A percentile compares a stretch with the other conserved stretches of the same genome.
phyloP scores from a whole-genome alignment of 192 early-diverging fungal species.

The Gryganskiella cystojenkinii region DNA sequence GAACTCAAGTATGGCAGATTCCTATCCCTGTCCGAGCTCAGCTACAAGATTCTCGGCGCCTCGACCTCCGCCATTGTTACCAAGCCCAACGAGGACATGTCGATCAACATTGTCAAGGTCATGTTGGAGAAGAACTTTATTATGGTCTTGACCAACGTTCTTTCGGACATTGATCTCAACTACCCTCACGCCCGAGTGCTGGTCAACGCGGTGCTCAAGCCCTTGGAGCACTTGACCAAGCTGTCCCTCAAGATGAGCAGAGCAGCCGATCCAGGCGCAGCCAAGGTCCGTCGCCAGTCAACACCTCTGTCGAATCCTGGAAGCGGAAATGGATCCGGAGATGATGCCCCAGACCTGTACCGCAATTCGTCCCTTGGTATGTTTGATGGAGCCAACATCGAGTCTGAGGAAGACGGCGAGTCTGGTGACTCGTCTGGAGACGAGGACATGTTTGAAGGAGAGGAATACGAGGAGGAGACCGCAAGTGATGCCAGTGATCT shows the following conservation, averaged over 20 bases:
- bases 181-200: constrained; percentile 85
- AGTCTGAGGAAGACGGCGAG: constrained; percentile 72
- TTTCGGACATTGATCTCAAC: constrained; percentile 90
- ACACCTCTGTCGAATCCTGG: constrained; percentile 52
- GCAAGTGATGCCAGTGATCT: constrained; percentile 70
- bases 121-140: constrained; percentile 95
- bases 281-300: constrained; percentile 46
- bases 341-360: constrained; percentile 84
- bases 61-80: constrained; percentile 35
- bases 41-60: constrained; percentile 72
- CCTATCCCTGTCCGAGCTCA: constrained; percentile 74
- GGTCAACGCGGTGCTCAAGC: constrained; percentile 83
- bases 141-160: constrained; percentile 76
- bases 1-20: constrained; percentile 75
- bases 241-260: constrained; percentile 87
- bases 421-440: constrained; percentile 64
- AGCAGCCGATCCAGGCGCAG: constrained; percentile 63
- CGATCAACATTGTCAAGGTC: constrained; percentile 71
- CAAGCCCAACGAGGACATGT: constrained; percentile 65
- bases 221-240: constrained; percentile 90
- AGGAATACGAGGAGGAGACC: constrained; percentile 76
- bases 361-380: constrained; percentile 86
- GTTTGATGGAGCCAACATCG: constrained; percentile 79
- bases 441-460: constrained; percentile 76
- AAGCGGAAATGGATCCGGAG: constrained; percentile 57